These are phyloP conservation scores for Pseudogymnoascus sp. DNA, from an alignment of 2,329 filamentous ascomycete genomes.

Conservation along the genomic window DNA sequence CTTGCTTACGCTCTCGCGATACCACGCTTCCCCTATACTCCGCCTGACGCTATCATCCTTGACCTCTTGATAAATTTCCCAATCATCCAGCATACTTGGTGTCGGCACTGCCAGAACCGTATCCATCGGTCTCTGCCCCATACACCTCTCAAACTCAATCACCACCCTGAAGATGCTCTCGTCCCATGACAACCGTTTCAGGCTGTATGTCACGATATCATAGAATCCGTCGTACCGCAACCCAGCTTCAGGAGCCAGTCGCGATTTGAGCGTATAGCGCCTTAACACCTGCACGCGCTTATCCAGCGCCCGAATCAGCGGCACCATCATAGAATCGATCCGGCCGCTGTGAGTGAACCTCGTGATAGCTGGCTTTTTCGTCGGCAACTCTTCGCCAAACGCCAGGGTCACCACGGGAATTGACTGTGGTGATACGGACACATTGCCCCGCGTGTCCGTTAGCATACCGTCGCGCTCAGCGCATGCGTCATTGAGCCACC, in stretches of 20 bases:
- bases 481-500: slow-evolving; percentile 51
- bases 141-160: slow-evolving; percentile 39
- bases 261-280: slow-evolving; percentile 43
- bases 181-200: not conserved
- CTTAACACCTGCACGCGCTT: slow-evolving; percentile 45
- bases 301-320: slow-evolving; percentile 43
- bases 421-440: slow-evolving; percentile 39
- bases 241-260: slow-evolving; percentile 43
- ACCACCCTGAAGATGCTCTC: slow-evolving; percentile 11
- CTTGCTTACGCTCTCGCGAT: slow-evolving; percentile 12
- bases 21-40: slow-evolving; percentile 34
- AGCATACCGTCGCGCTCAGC: slow-evolving; percentile 50
- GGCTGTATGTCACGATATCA: slow-evolving; percentile 22
- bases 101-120: slow-evolving; percentile 39
- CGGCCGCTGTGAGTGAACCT: slow-evolving; percentile 40
- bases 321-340: slow-evolving; percentile 40
- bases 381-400: slow-evolving; percentile 41
- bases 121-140: slow-evolving; percentile 36
- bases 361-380: slow-evolving; percentile 28
- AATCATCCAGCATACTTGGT: slow-evolving; percentile 51
- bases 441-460: slow-evolving; percentile 35
- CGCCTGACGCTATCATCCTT: slow-evolving; percentile 32
- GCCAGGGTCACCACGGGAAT: slow-evolving; percentile 43
- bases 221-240: slow-evolving; percentile 52
- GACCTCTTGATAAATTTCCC: slow-evolving; percentile 42